Conservation (phyloP, 306 rosid genomes). For the Fragaria vesca region DNA sequence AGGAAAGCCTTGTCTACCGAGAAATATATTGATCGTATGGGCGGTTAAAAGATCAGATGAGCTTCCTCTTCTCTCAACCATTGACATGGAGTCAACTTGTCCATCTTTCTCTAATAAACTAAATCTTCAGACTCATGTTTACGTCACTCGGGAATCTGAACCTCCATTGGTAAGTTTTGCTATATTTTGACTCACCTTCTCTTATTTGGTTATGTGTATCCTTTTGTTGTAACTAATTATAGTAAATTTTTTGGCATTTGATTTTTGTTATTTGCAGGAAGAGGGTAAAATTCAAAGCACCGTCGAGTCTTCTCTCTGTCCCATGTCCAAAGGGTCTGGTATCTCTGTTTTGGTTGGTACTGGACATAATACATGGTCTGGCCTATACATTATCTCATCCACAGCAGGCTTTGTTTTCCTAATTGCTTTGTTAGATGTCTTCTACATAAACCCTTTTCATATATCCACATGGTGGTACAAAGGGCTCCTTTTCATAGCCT, state of each 20-base stretch:
- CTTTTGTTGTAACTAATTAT: not conserved
- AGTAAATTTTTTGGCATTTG: slow-evolving; percentile 21
- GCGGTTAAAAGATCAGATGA: slow-evolving; percentile 77
- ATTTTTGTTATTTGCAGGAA: slow-evolving; percentile 49
- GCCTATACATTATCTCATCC: slow-evolving; percentile 72
- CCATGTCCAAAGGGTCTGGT: slow-evolving; percentile 37
- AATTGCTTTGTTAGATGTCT: slow-evolving; percentile 44
- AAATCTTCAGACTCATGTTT: slow-evolving; percentile 52
- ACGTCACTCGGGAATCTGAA: slow-evolving; percentile 75
- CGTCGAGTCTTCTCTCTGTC: slow-evolving; percentile 40
- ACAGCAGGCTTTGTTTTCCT: slow-evolving; percentile 58
- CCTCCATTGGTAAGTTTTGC: slow-evolving; percentile 70
- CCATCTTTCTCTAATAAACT: slow-evolving; percentile 54
- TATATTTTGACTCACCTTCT: slow-evolving; percentile 13
- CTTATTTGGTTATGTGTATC: not conserved
- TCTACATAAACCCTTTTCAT: slow-evolving; percentile 58
- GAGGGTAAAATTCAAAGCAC: slow-evolving; percentile 53
- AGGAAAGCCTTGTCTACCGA: slow-evolving; percentile 67
- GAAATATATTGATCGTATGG: slow-evolving; percentile 70
- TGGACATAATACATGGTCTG: slow-evolving; percentile 75
- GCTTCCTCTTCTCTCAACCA: slow-evolving; percentile 70
- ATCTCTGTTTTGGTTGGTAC: slow-evolving; percentile 86
- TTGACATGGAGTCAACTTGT: slow-evolving; percentile 70
- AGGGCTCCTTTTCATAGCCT: slow-evolving; percentile 58
- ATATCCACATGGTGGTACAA: slow-evolving; percentile 75